Percentiles rank a stretch among this genome's conserved stretches.
phyloP scores from a whole-genome alignment of 1,284 basidiomycete genomes.

The Volvariella surrecta region DNA sequence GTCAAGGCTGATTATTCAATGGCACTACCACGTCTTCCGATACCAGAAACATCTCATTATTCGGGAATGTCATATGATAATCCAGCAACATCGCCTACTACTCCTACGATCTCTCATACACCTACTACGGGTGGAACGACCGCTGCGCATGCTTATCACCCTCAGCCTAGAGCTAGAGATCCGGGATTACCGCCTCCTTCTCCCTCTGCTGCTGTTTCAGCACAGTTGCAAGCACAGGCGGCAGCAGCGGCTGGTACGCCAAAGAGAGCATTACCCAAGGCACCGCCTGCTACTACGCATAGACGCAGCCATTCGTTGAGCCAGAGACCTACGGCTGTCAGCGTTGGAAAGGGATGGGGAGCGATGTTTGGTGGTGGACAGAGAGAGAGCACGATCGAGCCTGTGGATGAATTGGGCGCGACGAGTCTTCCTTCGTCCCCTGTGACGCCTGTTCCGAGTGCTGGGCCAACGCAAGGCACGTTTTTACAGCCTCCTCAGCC shows the following conservation, averaged over 20 bases:
- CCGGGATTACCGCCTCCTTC: slow-evolving; percentile 30
- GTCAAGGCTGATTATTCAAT: slow-evolving; percentile 70
- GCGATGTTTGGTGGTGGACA: slow-evolving; percentile 37
- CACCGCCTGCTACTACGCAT: slow-evolving; percentile 61
- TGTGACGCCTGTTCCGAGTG: too few species aligned
- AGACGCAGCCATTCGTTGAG: slow-evolving; percentile 70
- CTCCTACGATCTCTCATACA: slow-evolving; percentile 30
- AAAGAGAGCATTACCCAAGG: slow-evolving; percentile 37
- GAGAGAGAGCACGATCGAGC: slow-evolving; percentile 13
- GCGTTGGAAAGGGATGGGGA: slow-evolving; percentile 28
- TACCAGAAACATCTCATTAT: slow-evolving; percentile 72
- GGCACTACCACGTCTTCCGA: slow-evolving; percentile 72
- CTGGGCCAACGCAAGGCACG: too few species aligned
- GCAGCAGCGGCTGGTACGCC: slow-evolving; percentile 5
- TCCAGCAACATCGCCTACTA: slow-evolving; percentile 44
- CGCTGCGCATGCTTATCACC: slow-evolving; percentile 11
- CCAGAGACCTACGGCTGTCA: slow-evolving; percentile 45
- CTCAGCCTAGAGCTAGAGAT: slow-evolving; percentile 57
- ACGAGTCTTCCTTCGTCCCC: too few species aligned
- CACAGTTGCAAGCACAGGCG: slow-evolving; percentile 8
- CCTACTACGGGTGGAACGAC: too few species aligned
- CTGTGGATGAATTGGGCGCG: slow-evolving; percentile 32
- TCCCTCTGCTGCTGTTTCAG: slow-evolving; percentile 13
- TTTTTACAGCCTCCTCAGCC: slow-evolving; percentile 9
- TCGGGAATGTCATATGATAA: slow-evolving; percentile 71